Conservation (phyloP, 2,329 filamentous ascomycete species). For the Periconia macrospinosa region DNA sequence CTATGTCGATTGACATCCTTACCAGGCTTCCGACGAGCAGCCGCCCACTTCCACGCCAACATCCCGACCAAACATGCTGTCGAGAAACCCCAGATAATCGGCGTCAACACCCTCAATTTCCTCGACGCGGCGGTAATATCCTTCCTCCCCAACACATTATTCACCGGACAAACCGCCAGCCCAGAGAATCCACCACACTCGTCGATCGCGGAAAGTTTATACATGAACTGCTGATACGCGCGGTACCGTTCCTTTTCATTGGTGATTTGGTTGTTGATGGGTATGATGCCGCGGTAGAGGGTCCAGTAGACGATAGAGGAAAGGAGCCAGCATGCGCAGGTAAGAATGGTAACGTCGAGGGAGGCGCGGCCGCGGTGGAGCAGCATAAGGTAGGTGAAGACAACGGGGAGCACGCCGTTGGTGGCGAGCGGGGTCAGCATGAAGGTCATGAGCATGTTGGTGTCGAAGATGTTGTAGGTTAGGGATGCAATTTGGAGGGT, state of each 20-base stretch:
- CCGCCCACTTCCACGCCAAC: not conserved
- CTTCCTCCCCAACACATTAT: constrained; percentile 4
- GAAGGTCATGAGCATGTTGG: constrained; percentile 22
- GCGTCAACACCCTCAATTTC: constrained; percentile 17
- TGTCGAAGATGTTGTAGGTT: constrained; percentile 17
- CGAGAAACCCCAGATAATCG: constrained; percentile 23
- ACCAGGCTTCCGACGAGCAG: not conserved
- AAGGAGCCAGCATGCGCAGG: constrained; percentile 15
- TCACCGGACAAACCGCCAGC: constrained; percentile 20
- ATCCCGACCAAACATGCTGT: constrained; percentile 5
- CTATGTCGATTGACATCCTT: not conserved
- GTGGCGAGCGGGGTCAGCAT: constrained; percentile 23
- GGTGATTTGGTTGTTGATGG: constrained; percentile 11
- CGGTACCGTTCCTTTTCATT: not conserved
- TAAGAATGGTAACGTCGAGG: constrained; percentile 14
- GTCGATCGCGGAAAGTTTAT: constrained; percentile 19
- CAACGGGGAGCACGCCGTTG: constrained; percentile 20
- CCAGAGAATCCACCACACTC: constrained; percentile 22
- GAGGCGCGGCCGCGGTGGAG: constrained; percentile 5
- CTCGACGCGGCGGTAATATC: constrained; percentile 6
- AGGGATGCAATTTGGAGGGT: constrained; percentile 29
- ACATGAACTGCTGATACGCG: constrained; percentile 24
- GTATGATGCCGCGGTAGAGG: constrained; percentile 17
- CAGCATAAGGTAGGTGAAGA: constrained; percentile 18
- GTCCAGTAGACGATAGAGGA: constrained; percentile 22